A percentile compares a stretch with the other conserved stretches of the same genome.
Evolutionary conservation across 2,329 filamentous ascomycete species (phyloP).

Genomic region (Dactylonectria macrodidyma): DNA sequence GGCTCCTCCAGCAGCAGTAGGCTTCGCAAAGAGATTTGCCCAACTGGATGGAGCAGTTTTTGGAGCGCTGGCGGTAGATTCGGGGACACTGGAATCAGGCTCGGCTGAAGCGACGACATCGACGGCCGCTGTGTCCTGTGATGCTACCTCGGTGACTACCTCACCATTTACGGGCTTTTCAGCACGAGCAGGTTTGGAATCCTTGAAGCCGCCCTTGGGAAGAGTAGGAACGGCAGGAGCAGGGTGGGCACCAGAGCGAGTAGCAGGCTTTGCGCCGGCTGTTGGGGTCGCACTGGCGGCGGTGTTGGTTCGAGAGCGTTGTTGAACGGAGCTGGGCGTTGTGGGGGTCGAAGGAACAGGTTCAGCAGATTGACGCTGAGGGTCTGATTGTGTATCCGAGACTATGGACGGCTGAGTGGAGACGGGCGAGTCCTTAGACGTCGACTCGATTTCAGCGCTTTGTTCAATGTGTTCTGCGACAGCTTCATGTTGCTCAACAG

Average conservation of each 20-base stretch:
- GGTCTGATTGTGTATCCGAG: conserved; percentile 37
- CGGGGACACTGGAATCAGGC: conserved; percentile 34
- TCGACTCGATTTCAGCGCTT: conserved; percentile 36
- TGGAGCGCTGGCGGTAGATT: conserved; percentile 39
- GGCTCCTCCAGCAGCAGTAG: conserved; percentile 38
- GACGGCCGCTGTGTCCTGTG: conserved; percentile 26
- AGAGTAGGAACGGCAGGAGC: conserved; percentile 64
- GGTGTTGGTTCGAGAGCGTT: conserved; percentile 46
- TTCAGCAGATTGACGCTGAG: conserved; percentile 49
- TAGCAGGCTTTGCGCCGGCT: conserved; percentile 46
- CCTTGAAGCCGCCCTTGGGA: conserved; percentile 57
- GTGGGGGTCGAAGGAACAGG: conserved; percentile 53
- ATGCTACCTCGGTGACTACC: conserved; percentile 30
- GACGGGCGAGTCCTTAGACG: conserved; percentile 34
- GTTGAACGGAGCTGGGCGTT: conserved; percentile 49
- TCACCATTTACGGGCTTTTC: conserved; percentile 46
- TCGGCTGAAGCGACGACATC: conserved; percentile 45
- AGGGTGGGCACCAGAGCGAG: conserved; percentile 55
- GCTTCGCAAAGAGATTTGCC: conserved; percentile 58
- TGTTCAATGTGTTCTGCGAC: conserved; percentile 44
- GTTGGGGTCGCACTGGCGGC: conserved; percentile 41
- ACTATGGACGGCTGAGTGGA: conserved; percentile 35
- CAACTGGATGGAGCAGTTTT: conserved; percentile 56
- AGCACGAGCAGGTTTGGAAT: conserved; percentile 45
- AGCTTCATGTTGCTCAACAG: conserved; percentile 56